Percentiles rank a stretch among this genome's conserved stretches.
phyloP scores from a whole-genome alignment of 2,329 filamentous ascomycete genomes.

The Allantophomopsis cytisporea region DNA sequence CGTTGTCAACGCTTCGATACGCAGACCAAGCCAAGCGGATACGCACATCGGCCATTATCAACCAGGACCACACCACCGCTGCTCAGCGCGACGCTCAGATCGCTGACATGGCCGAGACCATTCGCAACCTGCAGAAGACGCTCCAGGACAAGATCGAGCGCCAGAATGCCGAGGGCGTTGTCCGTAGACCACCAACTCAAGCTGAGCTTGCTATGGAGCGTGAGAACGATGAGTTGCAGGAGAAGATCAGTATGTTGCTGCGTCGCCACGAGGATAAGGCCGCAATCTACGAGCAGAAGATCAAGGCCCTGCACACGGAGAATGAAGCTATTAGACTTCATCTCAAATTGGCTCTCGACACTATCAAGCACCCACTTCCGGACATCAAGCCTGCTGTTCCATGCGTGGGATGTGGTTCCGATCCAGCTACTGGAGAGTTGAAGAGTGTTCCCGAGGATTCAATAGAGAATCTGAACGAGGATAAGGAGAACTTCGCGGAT shows the following conservation, averaged over 20 bases:
- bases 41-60: constrained; percentile 84
- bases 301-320: constrained; percentile 76
- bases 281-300: constrained; percentile 86
- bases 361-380: constrained; percentile 85
- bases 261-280: constrained; percentile 90
- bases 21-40: constrained; percentile 97
- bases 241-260: constrained; percentile 80
- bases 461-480: too few relatives aligned
- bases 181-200: too few relatives aligned
- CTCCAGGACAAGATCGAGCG: constrained; percentile 50
- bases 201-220: constrained; percentile 34
- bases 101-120: constrained; percentile 87
- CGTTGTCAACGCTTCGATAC: constrained; percentile 87
- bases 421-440: neutral
- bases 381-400: constrained; percentile 26
- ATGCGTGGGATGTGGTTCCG: constrained; percentile 8
- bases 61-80: constrained; percentile 85
- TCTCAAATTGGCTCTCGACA: constrained; percentile 72
- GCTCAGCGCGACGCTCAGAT: constrained; percentile 94
- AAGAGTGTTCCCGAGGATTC: constrained; percentile 7
- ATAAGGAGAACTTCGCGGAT: constrained; percentile 16
- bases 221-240: constrained; percentile 55
- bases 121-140: constrained; percentile 69
- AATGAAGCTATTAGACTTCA: constrained; percentile 84
- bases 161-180: neutral